Evolutionary conservation across 345 rosid species (phyloP).

Genomic region (Euclidium syriacum): DNA sequence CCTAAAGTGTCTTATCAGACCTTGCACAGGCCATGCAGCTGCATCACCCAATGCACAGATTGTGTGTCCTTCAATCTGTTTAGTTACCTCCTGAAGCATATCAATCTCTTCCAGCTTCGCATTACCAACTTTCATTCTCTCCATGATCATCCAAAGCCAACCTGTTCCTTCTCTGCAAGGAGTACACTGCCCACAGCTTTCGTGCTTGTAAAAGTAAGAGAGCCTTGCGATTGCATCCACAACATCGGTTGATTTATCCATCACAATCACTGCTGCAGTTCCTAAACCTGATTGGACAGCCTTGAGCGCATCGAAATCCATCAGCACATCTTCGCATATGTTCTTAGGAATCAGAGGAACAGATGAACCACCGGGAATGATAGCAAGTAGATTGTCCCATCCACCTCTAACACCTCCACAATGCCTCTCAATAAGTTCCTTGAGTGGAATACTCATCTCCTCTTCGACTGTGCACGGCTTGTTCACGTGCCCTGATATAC

Average conservation of each 20-base stretch:
- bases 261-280: slow-evolving; percentile 95
- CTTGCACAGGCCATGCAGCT: slow-evolving; percentile 99
- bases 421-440: slow-evolving; percentile 91
- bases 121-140: slow-evolving; percentile 90
- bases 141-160: slow-evolving; percentile 99
- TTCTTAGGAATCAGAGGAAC: slow-evolving; percentile 85
- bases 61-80: slow-evolving; percentile 99
- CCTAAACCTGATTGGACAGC: slow-evolving; percentile 93
- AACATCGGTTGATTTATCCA: slow-evolving; percentile 97
- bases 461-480: slow-evolving; percentile 95
- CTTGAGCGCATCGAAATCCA: slow-evolving; percentile 98
- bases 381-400: slow-evolving; percentile 94
- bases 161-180: slow-evolving; percentile 98
- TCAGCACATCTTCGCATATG: slow-evolving; percentile 83
- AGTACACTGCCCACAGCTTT: slow-evolving; percentile 98
- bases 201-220: slow-evolving; percentile 97
- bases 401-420: slow-evolving; percentile 97
- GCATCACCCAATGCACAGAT: slow-evolving; percentile 99
- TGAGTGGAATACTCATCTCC: slow-evolving; percentile 92
- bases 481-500: slow-evolving; percentile 91
- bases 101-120: slow-evolving; percentile 97
- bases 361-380: slow-evolving; percentile 94
- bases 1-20: slow-evolving; percentile 93
- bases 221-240: slow-evolving; percentile 98
- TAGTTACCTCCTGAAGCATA: slow-evolving; percentile 97